Evolutionary conservation across 495 filamentous ascomycete species (phyloP).

Genomic region (Wilcoxina mikolae): DNA sequence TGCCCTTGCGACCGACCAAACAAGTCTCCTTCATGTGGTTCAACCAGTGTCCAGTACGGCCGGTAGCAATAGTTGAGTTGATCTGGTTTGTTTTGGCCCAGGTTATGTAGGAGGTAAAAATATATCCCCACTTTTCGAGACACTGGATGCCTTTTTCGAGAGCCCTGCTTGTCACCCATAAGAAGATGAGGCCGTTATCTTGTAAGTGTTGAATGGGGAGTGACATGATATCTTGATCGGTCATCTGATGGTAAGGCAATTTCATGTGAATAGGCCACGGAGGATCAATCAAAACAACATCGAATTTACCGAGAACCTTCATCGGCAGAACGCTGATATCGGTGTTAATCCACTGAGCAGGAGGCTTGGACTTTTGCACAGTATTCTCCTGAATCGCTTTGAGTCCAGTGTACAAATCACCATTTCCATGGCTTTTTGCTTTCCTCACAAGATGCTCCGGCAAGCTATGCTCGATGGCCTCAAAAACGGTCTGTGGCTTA

Average conservation of each 20-base stretch:
- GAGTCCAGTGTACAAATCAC: not conserved
- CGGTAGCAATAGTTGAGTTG: slow-evolving; percentile 16
- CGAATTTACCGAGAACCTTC: slow-evolving; percentile 15
- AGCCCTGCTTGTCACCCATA: slow-evolving; percentile 19
- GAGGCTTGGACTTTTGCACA: not conserved
- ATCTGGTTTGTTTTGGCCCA: slow-evolving; percentile 23
- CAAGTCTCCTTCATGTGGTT: slow-evolving; percentile 24
- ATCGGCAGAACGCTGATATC: slow-evolving; percentile 12
- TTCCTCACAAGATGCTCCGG: not conserved
- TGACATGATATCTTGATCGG: slow-evolving; percentile 17
- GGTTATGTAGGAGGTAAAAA: slow-evolving; percentile 11
- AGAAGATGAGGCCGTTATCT: slow-evolving; percentile 18
- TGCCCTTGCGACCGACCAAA: slow-evolving; percentile 18
- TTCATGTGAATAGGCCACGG: slow-evolving; percentile 24
- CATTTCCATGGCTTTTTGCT: not conserved
- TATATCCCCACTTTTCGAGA: slow-evolving; percentile 20
- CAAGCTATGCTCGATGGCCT: not conserved
- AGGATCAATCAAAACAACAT: slow-evolving; percentile 17
- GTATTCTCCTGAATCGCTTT: not conserved
- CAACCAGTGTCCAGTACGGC: slow-evolving; percentile 23
- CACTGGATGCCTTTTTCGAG: slow-evolving; percentile 12
- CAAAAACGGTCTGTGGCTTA: slow-evolving; percentile 8
- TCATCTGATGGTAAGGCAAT: slow-evolving; percentile 19
- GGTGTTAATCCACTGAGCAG: slow-evolving; percentile 19
- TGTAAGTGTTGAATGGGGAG: slow-evolving; percentile 16